These are phyloP conservation scores for Tremellales sp. DNA, from an alignment of 1,284 basidiomycete genomes.

Conservation along the genomic window DNA sequence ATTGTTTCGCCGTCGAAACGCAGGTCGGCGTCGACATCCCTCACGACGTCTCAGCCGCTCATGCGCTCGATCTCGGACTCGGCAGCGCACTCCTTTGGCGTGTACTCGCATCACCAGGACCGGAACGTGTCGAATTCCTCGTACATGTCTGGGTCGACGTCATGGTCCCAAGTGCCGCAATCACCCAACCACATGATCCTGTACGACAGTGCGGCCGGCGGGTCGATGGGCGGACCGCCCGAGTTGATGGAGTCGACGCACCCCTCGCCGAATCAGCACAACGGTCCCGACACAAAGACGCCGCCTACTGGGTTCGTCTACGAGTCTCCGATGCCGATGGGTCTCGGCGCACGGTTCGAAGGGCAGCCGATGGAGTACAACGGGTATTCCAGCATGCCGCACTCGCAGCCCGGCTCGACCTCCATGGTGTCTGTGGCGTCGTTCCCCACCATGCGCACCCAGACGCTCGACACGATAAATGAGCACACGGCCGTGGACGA, in stretches of 20 bases:
- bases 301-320: slow-evolving; percentile 14
- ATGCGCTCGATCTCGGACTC: slow-evolving; percentile 15
- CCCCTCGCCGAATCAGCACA: slow-evolving; percentile 16
- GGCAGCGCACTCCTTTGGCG: slow-evolving; percentile 6
- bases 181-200: slow-evolving; percentile 5
- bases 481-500: slow-evolving; percentile 17
- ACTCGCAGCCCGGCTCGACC: slow-evolving; percentile 11
- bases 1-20: slow-evolving; percentile 15
- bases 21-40: slow-evolving; percentile 5
- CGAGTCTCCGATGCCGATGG: slow-evolving; percentile 19
- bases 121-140: slow-evolving; percentile 17
- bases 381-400: slow-evolving; percentile 19
- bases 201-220: no score
- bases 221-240: slow-evolving; percentile 9
- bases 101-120: slow-evolving; percentile 7
- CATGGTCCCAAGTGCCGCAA: slow-evolving; percentile 12
- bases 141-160: slow-evolving; percentile 8
- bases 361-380: slow-evolving; percentile 6
- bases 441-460: slow-evolving; percentile 12
- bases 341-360: slow-evolving; percentile 16
- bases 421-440: slow-evolving; percentile 20
- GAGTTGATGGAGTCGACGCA: slow-evolving; percentile 15
- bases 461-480: slow-evolving; percentile 16
- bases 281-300: slow-evolving; percentile 18
- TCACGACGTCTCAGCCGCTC: slow-evolving; percentile 11